Percentiles rank a stretch among this genome's conserved stretches.
Conservation (phyloP, 495 filamentous ascomycete genomes). For the Penicillium herquei region DNA sequence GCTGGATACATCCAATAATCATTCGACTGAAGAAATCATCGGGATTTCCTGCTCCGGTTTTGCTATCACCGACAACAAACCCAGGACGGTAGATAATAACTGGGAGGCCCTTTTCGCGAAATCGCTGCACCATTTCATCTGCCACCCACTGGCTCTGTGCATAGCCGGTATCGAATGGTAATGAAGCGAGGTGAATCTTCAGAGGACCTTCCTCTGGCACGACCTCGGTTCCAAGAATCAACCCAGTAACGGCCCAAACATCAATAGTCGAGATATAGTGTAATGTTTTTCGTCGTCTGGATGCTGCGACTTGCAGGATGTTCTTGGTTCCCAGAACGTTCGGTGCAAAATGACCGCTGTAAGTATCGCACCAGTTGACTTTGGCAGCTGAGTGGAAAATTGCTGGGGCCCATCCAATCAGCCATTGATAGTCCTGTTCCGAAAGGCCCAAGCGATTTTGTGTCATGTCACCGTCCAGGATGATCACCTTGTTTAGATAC, state of each 20-base stretch:
- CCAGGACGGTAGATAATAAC: constrained; percentile 25
- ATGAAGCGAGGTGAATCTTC: constrained; percentile 2
- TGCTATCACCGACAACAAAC: constrained; percentile 19
- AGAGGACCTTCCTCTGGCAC: constrained; percentile 15
- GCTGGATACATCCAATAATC: constrained; percentile 16
- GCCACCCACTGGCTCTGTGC: constrained; percentile 22
- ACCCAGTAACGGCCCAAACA: constrained; percentile 7
- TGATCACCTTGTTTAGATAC: neutral
- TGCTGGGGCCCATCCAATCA: constrained; percentile 6
- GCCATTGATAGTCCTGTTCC: constrained; percentile 1
- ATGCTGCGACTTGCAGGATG: constrained; percentile 9
- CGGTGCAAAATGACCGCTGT: constrained; percentile 11
- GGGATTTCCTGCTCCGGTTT: constrained; percentile 17
- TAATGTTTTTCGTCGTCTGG: constrained; percentile 16
- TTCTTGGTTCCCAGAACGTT: constrained; percentile 23
- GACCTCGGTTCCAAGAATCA: constrained; percentile 1
- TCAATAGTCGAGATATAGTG: constrained; percentile 26
- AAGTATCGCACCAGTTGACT: constrained; percentile 22
- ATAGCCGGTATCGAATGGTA: constrained; percentile 22
- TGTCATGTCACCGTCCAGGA: constrained; percentile 13
- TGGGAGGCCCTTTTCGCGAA: constrained; percentile 12
- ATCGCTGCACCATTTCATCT: constrained; percentile 17
- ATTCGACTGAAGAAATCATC: constrained; percentile 28
- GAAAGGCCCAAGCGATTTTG: constrained; percentile 2
- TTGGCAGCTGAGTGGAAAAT: constrained; percentile 23